These are phyloP conservation scores for Meripilus lineatus DNA, from an alignment of 1,284 basidiomycete species.

Conservation along the genomic window DNA sequence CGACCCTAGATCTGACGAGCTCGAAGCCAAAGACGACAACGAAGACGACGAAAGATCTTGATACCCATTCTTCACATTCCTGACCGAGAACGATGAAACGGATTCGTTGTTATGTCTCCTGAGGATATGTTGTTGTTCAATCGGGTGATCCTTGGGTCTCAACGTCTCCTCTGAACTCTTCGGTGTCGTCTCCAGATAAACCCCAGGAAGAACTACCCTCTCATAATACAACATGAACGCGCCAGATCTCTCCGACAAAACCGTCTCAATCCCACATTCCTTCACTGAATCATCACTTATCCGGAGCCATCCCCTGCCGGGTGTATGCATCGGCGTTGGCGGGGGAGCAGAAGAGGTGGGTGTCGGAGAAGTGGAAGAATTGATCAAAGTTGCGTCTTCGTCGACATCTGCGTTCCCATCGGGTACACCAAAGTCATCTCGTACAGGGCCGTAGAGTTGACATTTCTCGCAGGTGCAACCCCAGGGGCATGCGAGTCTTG, in stretches of 20 bases:
- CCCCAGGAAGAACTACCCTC: conserved; percentile 36
- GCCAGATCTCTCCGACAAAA: conserved; percentile 66
- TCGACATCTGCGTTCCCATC: conserved; percentile 7
- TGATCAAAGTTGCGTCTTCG: background rate
- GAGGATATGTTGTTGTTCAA: too few species aligned
- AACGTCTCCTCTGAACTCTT: conserved; percentile 54
- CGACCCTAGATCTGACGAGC: conserved; percentile 19
- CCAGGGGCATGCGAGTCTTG: conserved; percentile 43
- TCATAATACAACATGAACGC: conserved; percentile 94
- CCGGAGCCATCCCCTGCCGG: conserved; percentile 73
- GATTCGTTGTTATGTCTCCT: conserved; percentile 8
- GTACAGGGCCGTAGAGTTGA: conserved; percentile 33
- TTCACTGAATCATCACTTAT: conserved; percentile 82
- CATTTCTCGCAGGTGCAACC: conserved; percentile 42
- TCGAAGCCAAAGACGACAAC: background rate
- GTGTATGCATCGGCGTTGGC: conserved; percentile 3
- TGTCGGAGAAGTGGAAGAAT: too few species aligned
- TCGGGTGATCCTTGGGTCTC: too few species aligned
- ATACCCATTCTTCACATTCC: background rate
- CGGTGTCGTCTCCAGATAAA: conserved; percentile 18
- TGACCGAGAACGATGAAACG: conserved; percentile 22
- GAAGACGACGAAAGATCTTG: background rate
- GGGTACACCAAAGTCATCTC: conserved; percentile 35
- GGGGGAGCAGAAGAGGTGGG: too few species aligned
- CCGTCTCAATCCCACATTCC: conserved; percentile 72